Evolutionary conservation across 306 rosid genomes (phyloP).

Genomic region (Trichosanthes cucumerina): DNA sequence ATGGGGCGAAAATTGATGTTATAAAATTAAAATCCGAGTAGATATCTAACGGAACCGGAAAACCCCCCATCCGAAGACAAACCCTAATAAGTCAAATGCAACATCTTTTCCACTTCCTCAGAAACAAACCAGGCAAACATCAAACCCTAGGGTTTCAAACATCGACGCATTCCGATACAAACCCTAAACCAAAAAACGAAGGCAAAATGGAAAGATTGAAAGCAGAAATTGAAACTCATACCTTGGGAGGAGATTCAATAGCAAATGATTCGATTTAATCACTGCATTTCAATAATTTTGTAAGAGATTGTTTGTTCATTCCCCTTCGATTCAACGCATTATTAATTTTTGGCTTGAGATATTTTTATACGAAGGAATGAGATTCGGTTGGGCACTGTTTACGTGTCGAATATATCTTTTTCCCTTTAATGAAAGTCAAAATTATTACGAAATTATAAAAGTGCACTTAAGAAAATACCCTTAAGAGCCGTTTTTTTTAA

Average conservation of each 20-base stretch:
- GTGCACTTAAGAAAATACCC: neutral
- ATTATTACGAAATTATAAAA: neutral
- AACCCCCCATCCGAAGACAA: neutral
- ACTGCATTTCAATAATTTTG: neutral
- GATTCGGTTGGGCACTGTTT: neutral
- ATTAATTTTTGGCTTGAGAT: neutral
- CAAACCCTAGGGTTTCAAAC: slow-evolving; percentile 11
- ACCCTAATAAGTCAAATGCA: neutral
- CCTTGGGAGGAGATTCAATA: neutral
- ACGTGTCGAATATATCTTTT: neutral
- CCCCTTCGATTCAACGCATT: neutral
- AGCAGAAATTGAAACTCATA: neutral
- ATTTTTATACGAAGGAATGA: neutral
- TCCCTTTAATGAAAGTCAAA: neutral
- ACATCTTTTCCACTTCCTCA: neutral
- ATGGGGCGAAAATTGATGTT: neutral
- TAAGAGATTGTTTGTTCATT: neutral
- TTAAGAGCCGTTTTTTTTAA: too few species aligned
- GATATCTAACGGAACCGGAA: neutral
- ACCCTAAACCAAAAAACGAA: neutral
- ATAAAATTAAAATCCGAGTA: neutral
- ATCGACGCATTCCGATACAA: neutral
- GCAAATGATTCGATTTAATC: neutral
- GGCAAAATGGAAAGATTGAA: neutral
- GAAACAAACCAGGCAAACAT: neutral